These are phyloP conservation scores for Flaveria brownii DNA, from an alignment of 129 eudicot species.

Conservation along the genomic window DNA sequence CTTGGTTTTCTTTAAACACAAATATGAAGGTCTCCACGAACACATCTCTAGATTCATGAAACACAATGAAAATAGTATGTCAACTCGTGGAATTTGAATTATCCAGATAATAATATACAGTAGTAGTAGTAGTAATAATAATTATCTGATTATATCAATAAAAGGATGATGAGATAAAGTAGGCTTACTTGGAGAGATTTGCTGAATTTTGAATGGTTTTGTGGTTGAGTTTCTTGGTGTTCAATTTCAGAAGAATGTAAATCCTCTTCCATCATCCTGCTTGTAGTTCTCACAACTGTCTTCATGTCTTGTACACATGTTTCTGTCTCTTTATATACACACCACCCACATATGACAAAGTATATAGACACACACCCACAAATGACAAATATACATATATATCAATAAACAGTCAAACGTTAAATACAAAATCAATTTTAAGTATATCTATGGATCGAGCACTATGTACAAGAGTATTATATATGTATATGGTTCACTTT, in stretches of 20 bases:
- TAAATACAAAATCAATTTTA: too few species aligned
- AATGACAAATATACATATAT: too few species aligned
- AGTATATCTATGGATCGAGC: too few species aligned
- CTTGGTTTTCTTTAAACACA: not conserved
- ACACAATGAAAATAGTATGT: not conserved
- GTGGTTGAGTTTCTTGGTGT: constrained; percentile 29
- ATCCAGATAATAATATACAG: too few species aligned
- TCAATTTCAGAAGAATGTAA: constrained; percentile 25
- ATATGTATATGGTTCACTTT: too few species aligned
- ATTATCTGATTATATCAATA: not conserved
- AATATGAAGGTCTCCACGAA: not conserved
- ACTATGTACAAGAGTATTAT: too few species aligned
- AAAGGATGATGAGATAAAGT: not conserved
- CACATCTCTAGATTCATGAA: not conserved
- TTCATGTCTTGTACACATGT: constrained; percentile 18
- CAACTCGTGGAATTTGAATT: not conserved
- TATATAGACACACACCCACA: too few species aligned
- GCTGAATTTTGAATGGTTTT: constrained; percentile 36
- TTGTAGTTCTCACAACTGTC: constrained; percentile 21
- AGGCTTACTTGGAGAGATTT: constrained; percentile 51
- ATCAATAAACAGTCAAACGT: too few species aligned
- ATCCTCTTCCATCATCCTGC: constrained; percentile 22
- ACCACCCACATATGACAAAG: too few species aligned
- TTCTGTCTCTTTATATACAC: not conserved
- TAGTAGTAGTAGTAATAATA: not conserved